Base-by-base conservation (phyloP, 2,329 filamentous ascomycete genomes). In the Alternaria sp. region DNA sequence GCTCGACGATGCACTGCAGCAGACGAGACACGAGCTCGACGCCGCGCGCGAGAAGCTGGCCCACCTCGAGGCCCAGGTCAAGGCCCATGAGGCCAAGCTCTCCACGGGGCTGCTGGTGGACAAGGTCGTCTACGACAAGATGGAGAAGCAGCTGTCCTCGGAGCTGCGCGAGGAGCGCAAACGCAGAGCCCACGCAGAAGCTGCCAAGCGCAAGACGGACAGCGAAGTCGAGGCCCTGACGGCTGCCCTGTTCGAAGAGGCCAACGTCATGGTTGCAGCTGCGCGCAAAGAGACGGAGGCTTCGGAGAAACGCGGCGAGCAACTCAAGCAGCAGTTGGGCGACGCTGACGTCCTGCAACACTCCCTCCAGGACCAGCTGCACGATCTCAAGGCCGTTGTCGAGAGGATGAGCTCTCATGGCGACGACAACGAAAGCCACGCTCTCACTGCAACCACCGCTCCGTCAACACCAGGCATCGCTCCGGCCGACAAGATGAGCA, bases 181-280 rank as follows among this genome's bases (percentile, higher is more conserved):
- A 44, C 77, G 79, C 47, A 73, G 82, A 52, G 76, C 77, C 9
- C 77, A 75, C 7, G 83, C 82, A 12, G 84, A 85, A 63, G 80
- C 80, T 77, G 92, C 93, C 59, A 97, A 96, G 84, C 92, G 91
- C 79, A 90, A 90, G 67, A 97, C 97, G 28, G 96, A 99, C 79
- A 90, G 91, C 70, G 96, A 99, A 80, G 83, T 99, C 49, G 96
- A 98, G 81, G 92, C 89, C 56, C 81, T 99, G 67, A 98, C 96
- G 0, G 90, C 93, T 2, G 93, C 93, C 26, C 86, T 99, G n/a
- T 99, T 99, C 67, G 93, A 98, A 77, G 95, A 99, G 83, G 96
- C 96, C 53, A 98, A 99, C 82, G 94, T 91, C 80, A 98, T 99
- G 95, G 96, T 99, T 56, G 92, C 95, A 44, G 89, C 89, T 15